phyloP scores from a whole-genome alignment of 441 rosid genomes.

The Raphanus hybrid region DNA sequence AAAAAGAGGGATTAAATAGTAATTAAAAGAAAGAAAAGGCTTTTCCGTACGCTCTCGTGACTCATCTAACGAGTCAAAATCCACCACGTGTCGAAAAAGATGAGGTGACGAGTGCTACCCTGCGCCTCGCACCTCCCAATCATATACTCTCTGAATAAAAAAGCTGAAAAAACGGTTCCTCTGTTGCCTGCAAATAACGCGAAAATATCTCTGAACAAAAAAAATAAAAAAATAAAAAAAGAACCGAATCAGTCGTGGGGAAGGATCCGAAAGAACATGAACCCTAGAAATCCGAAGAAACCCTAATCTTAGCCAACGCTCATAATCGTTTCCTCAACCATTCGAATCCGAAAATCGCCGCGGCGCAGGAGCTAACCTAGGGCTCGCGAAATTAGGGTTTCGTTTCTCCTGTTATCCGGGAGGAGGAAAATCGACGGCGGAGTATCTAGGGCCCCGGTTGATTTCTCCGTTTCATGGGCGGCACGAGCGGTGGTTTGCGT shows the following conservation, averaged over 20 bases:
- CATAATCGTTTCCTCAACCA: background rate
- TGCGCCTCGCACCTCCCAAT: conserved; percentile 48
- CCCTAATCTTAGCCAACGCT: conserved; percentile 55
- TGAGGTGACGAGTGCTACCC: conserved; percentile 42
- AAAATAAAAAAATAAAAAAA: conserved; percentile 29
- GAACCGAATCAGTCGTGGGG: conserved; percentile 45
- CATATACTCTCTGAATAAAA: conserved; percentile 27
- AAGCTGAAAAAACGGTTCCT: conserved; percentile 48
- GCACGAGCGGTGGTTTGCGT: conserved; percentile 53
- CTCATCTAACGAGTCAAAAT: conserved; percentile 28
- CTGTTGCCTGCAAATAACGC: conserved; percentile 72
- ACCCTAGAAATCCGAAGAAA: conserved; percentile 58
- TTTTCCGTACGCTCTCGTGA: conserved; percentile 33
- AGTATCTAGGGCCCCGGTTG: conserved; percentile 33
- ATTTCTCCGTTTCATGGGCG: conserved; percentile 56
- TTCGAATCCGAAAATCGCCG: conserved; percentile 35
- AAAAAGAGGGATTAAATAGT: conserved; percentile 13
- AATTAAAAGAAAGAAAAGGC: conserved; percentile 5
- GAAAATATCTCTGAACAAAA: conserved; percentile 52
- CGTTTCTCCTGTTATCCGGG: conserved; percentile 17
- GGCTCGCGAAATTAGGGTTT: conserved; percentile 44
- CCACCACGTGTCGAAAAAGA: conserved; percentile 36
- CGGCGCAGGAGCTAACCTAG: conserved; percentile 23
- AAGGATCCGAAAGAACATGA: conserved; percentile 58
- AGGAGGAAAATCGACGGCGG: conserved; percentile 27